Evolutionary conservation across 139 green algal genomes (phyloP).

Genomic region (Pleodorina starrii): DNA sequence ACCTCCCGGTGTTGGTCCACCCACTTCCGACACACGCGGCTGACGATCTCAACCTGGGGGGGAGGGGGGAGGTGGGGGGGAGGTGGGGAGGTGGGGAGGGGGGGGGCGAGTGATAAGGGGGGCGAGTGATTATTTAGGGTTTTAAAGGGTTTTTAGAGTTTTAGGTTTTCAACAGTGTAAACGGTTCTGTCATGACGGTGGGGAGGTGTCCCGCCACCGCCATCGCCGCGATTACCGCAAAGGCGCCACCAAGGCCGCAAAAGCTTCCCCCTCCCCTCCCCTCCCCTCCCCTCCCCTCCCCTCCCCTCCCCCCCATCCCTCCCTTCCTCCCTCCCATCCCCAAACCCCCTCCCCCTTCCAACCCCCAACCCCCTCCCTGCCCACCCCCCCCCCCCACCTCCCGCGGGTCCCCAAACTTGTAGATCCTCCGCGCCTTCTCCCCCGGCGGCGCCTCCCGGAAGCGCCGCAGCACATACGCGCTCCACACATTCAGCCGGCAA

Average conservation of each 20-base stretch:
- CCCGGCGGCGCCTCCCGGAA: constrained; percentile 42
- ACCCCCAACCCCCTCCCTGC: neutral
- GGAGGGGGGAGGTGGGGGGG: neutral
- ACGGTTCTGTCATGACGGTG: too few relatives aligned
- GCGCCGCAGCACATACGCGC: constrained; percentile 28
- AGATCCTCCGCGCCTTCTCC: constrained; percentile 53
- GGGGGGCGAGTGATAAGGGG: neutral
- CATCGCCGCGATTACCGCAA: too few relatives aligned
- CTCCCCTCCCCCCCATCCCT: neutral
- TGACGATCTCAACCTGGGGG: constrained; percentile 59
- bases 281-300: too few relatives aligned
- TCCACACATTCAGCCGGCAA: constrained; percentile 28
- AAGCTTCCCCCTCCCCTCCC: too few relatives aligned
- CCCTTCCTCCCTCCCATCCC: neutral
- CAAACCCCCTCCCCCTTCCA: neutral
- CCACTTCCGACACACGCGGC: constrained; percentile 58
- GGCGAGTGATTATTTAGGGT: too few relatives aligned
- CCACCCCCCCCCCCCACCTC: constrained; percentile 49
- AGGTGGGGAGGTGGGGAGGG: neutral
- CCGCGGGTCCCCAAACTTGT: constrained; percentile 65
- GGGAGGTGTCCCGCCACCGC: too few relatives aligned
- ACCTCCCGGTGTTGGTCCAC: constrained; percentile 55
- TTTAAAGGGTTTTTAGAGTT: too few relatives aligned
- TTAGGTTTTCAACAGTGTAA: too few relatives aligned
- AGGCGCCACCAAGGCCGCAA: too few relatives aligned